Evolutionary conservation across 169 alveolate species (phyloP).

Genomic region (Plasmodium sp.): DNA sequence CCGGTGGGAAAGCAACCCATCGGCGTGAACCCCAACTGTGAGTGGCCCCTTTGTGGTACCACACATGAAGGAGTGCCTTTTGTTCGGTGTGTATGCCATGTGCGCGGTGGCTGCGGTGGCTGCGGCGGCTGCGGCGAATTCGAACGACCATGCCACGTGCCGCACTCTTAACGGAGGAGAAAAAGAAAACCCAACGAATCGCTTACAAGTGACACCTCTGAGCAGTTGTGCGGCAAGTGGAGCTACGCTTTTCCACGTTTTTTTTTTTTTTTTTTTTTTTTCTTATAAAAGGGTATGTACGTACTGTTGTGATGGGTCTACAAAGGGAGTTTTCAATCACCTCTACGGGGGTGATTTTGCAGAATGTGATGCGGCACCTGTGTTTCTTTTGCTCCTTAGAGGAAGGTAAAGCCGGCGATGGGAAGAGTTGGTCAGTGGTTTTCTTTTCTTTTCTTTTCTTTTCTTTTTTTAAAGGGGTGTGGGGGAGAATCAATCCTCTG

Average conservation of each 20-base stretch:
- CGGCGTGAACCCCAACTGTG: background rate
- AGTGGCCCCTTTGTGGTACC: background rate
- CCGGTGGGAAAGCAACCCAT: background rate
- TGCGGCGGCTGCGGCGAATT: background rate
- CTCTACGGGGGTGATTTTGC: background rate
- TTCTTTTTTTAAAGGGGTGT: background rate
- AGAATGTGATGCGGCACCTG: background rate
- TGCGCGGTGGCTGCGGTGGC: background rate
- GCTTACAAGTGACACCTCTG: background rate
- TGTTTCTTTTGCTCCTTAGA: background rate
- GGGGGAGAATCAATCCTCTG: background rate
- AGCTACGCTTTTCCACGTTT: background rate
- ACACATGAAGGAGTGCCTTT: background rate
- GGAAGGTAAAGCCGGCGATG: background rate
- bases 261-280: slow-evolving; percentile 1
- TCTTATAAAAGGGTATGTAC: background rate
- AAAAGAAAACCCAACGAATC: background rate
- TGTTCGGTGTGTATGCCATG: background rate
- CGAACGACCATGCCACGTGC: background rate
- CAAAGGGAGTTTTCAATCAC: background rate
- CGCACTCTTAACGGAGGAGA: background rate
- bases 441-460: too few relatives aligned
- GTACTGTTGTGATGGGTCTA: background rate
- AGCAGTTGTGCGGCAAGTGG: background rate
- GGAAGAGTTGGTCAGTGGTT: background rate